Percentiles rank a stretch among this genome's conserved stretches.
These are phyloP conservation scores for Pyricularia grisea DNA, from an alignment of 2,329 filamentous ascomycete species.

Conservation along the genomic window DNA sequence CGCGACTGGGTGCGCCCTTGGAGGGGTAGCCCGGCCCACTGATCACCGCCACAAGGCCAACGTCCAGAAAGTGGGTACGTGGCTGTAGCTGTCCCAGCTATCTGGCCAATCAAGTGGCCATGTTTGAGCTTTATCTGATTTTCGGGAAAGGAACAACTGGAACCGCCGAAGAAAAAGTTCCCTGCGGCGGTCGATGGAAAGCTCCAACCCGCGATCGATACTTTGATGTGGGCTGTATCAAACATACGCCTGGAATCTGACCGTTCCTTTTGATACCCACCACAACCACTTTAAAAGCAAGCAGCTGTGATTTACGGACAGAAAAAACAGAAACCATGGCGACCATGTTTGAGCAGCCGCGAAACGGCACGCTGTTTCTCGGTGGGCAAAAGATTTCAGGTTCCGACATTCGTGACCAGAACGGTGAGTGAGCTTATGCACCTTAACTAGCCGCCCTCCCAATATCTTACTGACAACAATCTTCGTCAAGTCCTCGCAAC, in stretches of 20 bases:
- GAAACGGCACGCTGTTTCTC: conserved; percentile 93
- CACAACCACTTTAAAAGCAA: not conserved
- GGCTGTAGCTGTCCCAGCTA: not conserved
- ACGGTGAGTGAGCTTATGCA: conserved; percentile 46
- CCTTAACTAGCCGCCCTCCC: conserved; percentile 12
- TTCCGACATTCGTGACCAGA: conserved; percentile 93
- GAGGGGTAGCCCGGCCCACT: conserved; percentile 1
- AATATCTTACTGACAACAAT: not conserved
- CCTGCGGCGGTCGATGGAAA: not conserved
- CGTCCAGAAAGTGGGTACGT: not conserved
- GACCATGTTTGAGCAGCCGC: conserved; percentile 90
- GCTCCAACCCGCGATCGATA: not conserved
- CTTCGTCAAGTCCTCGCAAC: conserved; percentile 68
- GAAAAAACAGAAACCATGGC: conserved; percentile 50
- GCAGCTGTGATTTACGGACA: not conserved
- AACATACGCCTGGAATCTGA: not conserved
- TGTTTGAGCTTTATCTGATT: not conserved
- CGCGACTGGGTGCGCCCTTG: not conserved
- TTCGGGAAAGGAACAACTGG: conserved; percentile 12
- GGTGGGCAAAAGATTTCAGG: conserved; percentile 97
- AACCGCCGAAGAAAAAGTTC: conserved; percentile 8
- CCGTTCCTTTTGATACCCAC: not conserved
- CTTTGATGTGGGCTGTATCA: not conserved
- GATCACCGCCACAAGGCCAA: not conserved
- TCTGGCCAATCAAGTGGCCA: not conserved